Base-by-base conservation (phyloP, 305 asterid species). In the Salvia sclarea region DNA sequence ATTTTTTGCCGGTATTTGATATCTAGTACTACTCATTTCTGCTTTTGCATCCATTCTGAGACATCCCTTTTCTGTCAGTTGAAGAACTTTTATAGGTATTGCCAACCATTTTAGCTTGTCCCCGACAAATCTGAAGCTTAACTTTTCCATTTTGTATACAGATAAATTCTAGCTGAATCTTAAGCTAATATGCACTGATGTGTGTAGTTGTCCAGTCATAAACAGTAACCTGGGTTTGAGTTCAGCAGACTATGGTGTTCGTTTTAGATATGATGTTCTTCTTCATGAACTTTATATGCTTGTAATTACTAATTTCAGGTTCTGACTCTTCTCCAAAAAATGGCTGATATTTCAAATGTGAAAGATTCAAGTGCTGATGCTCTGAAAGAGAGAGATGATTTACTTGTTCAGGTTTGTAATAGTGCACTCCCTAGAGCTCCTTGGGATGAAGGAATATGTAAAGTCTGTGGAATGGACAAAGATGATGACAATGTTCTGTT, bases 391-490 rank as follows among this genome's bases (percentile, higher is more conserved):
- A 85, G 88, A 72, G 89, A 91, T 25, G 92, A 81, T 28, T 74
- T 88, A 35, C 81, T 89, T 58, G 83, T 85, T n/a, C 69, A 56
- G 22, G 80, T 80, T 55, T 77, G 80, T 45, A 92, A 83, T 68
- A 83, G 81, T 75, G 69, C 83, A 31, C 85, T 95, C 72, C 99
- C 99, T 35, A 82, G 83, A 82, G 97, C 98, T 70, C 98, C 99
- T 63, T 95, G 99, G 99, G 99, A 95, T 53, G 97, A 88, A 37
- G 96, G 98, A 14, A 71, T 95, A 58, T 95, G 99, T 73, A 91
- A 91, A 82, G 96, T 88, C 41, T 95, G 99, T 64, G 96, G 97
- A 71, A 85, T 86, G 90, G 99, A 95, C 82, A 91, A 82, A 79
- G 96, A 95, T 76, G 98, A 95, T 64, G 92, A 86, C 69, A 91